Percentiles rank a stretch among this genome's conserved stretches.
Conservation (phyloP, 371 early-diverging fungal genomes). For the Capillidium heterosporum region DNA sequence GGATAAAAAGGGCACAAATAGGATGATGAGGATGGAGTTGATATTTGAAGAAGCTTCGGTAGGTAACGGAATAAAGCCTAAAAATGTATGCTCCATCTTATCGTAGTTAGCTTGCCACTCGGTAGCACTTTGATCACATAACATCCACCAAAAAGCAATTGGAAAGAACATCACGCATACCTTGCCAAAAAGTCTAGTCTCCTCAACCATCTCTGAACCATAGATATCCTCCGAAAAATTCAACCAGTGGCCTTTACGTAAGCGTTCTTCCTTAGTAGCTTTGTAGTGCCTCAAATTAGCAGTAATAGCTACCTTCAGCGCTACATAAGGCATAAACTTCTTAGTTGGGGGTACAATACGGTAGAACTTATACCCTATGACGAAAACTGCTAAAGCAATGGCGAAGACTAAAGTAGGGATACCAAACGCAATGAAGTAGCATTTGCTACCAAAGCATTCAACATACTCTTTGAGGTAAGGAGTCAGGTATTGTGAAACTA, state of each 20-base stretch:
- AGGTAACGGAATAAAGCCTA: conserved; percentile 8
- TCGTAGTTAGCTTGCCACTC: conserved; percentile 8
- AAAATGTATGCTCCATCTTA: conserved; percentile 15
- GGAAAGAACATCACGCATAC: conserved; percentile 19
- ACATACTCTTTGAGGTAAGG: neutral
- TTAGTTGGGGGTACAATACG: conserved; percentile 30
- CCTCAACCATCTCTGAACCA: conserved; percentile 3
- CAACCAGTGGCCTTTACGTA: neutral
- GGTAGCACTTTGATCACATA: conserved; percentile 28
- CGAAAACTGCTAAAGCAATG: conserved; percentile 20
- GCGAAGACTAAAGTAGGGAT: conserved; percentile 6
- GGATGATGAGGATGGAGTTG: neutral
- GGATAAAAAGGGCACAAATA: neutral
- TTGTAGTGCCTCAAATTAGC: neutral
- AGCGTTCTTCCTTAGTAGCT: neutral
- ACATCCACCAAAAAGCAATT: conserved; percentile 31
- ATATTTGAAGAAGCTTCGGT: neutral
- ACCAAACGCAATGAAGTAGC: conserved; percentile 4
- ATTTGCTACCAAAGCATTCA: neutral
- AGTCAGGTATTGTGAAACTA: conserved; percentile 1
- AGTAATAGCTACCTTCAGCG: conserved; percentile 7
- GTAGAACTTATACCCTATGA: conserved; percentile 24
- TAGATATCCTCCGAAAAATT: neutral
- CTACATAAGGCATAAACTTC: conserved; percentile 23
- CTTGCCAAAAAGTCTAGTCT: conserved; percentile 2